phyloP scores from a whole-genome alignment of 2,329 filamentous ascomycete genomes.

The Hymenoscyphus fraxineus region DNA sequence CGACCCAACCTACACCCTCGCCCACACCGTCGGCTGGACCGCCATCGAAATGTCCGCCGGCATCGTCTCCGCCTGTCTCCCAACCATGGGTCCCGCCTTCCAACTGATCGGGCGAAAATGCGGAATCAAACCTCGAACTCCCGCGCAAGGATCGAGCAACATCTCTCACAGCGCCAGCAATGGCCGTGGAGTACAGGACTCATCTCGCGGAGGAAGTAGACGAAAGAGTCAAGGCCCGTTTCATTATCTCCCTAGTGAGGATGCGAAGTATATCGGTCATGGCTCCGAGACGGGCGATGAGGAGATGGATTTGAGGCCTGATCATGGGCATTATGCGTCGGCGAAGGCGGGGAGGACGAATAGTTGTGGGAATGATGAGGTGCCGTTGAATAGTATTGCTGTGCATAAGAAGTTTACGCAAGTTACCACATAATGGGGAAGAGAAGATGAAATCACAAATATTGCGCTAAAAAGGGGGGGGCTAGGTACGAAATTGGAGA shows the following conservation, averaged over 20 bases:
- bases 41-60: constrained; percentile 47
- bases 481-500: neutral
- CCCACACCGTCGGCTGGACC: constrained; percentile 45
- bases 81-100: constrained; percentile 44
- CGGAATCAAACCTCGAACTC: neutral
- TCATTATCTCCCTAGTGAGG: neutral
- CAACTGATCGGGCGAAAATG: neutral
- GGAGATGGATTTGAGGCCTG: neutral
- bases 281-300: neutral
- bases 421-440: neutral
- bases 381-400: neutral
- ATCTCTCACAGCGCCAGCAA: neutral
- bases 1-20: constrained; percentile 46
- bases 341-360: neutral
- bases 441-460: neutral
- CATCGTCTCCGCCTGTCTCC: constrained; percentile 51
- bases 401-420: constrained; percentile 2
- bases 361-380: neutral
- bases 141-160: neutral
- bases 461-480: neutral
- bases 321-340: neutral
- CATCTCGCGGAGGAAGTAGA: neutral
- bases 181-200: neutral
- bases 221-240: neutral
- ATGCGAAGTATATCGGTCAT: neutral